Evolutionary conservation across 257 asterid species (phyloP), one percentile per base, ranked within the genome.

Genomic region (Solanum bulbocastanum): DNA sequence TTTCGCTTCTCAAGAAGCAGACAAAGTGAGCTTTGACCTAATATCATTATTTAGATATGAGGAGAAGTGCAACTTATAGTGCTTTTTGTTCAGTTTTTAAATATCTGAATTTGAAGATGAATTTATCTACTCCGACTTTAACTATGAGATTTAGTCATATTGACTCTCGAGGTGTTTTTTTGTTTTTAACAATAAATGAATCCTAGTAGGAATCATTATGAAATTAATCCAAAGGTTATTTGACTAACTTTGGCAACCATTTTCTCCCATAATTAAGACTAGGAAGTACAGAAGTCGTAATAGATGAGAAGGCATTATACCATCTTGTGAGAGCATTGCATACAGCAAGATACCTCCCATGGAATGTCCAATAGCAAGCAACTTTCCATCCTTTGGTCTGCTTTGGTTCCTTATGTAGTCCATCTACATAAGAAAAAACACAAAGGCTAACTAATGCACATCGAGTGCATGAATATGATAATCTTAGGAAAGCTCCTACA

Each of bases 281-380:
- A 82, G 44, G 27, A 81, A 18, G 35, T 81, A 20, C 42, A 82
- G 23, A 12, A 44, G 30, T 49, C 5, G 32, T 82, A 27, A 18
- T 82, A n/a, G 69, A 49, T 82, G n/a, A 44, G 84, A 79, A 82
- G 69, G 44, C 6, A 12, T 30, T 3, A 49, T 93, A 97, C 99
- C 94, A 89, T 88, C 93, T 92, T 93, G 93, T 25, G 99, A 95
- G 60, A 96, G 90, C 98, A 93, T 94, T 86, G 98, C 98, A 90
- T 96, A 97, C 84, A 97, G 91, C 90, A 97, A 90, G 88, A 97
- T 97, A 62, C 99, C 99, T 82, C 99, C 99, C 99, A 96, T 96
- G 72, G 99, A 96, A 91, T 97, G 99, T 84, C 99, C 99, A 87
- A 96, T 92, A 37, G 98, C 98, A 37, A 96, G 96, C 91, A 97